Evolutionary conservation across 805 yeast genomes (phyloP), one percentile per base, ranked within the genome.

Genomic region (Candida quercuum): DNA sequence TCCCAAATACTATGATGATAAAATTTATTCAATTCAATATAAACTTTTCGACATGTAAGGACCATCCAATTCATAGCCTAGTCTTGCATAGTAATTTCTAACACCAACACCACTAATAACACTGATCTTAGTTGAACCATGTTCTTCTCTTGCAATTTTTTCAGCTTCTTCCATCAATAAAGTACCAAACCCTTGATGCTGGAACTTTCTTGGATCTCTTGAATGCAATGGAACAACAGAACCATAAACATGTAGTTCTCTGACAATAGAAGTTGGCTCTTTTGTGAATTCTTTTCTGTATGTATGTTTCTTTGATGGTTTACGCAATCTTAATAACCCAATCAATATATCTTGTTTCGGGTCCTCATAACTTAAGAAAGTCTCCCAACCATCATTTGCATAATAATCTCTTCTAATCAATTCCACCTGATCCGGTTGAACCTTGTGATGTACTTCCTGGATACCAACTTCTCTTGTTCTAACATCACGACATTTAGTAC

Each of bases 321-420:
- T 82, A 52, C 99, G 74, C 40, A 93, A 72, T 50, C 99, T 74
- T 42, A 93, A 67, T 37, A 93, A 68, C 9, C 99, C 99, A 61
- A 93, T 87, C 47, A 93, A 70, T 42, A 93, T 93, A 61, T 93
- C 99, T 62, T 91, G 88, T 60, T 86, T 85, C 32, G 98, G 98
- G 62, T 93, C 99, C 61, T 93, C 99, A 60, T 93, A 93, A 13
- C 94, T 80, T 43, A 93, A 65, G 60, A 93, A 93, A 0, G 99
- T 93, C 65, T 93, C 98, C 98, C 98, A 93, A 16, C 97, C 97
- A 18, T 95, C 98, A 56, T 93, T 93, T 30, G 99, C 99, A 49
- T 84, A 83, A 63, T 93, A 93, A 59, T 93, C 99, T 57, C 99
- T 77, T 59, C 99, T 76, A 38, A 93, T 85, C 38, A 93, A 67